Evolutionary conservation across 2,329 filamentous ascomycete species (phyloP).

Genomic region (Fusarium acutatum): DNA sequence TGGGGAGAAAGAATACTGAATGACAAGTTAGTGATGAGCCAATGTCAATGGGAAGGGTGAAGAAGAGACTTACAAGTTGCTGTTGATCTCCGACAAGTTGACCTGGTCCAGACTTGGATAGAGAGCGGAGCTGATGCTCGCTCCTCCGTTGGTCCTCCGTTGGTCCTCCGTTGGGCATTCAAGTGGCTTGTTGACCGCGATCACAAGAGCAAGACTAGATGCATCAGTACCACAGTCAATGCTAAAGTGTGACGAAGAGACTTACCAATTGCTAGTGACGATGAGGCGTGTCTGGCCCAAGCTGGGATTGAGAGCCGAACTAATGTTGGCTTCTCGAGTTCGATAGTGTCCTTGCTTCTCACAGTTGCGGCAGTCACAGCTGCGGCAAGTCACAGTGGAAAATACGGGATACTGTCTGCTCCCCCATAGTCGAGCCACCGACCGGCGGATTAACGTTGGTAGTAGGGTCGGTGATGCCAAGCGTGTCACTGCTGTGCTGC

Average conservation of each 20-base stretch:
- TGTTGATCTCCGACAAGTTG: not conserved
- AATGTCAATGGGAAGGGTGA: too few relatives aligned
- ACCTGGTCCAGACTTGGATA: not conserved
- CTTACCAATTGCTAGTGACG: not conserved
- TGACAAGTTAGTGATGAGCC: not conserved
- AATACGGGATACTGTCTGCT: not conserved
- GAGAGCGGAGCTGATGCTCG: not conserved
- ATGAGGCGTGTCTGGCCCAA: conserved; percentile 57
- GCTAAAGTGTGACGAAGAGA: not conserved
- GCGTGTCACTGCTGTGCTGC: not conserved
- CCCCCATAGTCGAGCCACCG: not conserved
- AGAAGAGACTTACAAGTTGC: not conserved
- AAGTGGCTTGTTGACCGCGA: not conserved
- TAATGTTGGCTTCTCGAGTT: conserved; percentile 70
- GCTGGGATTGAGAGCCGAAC: conserved; percentile 59
- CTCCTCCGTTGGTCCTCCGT: not conserved
- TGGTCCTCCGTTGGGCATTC: not conserved
- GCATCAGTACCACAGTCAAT: too few relatives aligned
- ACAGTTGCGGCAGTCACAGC: conserved; percentile 70
- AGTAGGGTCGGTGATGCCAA: not conserved
- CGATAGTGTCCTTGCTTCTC: conserved; percentile 68
- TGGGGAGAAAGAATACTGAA: not conserved
- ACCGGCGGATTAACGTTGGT: not conserved
- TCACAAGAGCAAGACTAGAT: not conserved
- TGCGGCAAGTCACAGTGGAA: not conserved